A percentile compares a stretch with the other conserved stretches of the same genome.
These are phyloP conservation scores for Talaromyces sp. DNA, from an alignment of 2,329 filamentous ascomycete species.

Conservation along the genomic window DNA sequence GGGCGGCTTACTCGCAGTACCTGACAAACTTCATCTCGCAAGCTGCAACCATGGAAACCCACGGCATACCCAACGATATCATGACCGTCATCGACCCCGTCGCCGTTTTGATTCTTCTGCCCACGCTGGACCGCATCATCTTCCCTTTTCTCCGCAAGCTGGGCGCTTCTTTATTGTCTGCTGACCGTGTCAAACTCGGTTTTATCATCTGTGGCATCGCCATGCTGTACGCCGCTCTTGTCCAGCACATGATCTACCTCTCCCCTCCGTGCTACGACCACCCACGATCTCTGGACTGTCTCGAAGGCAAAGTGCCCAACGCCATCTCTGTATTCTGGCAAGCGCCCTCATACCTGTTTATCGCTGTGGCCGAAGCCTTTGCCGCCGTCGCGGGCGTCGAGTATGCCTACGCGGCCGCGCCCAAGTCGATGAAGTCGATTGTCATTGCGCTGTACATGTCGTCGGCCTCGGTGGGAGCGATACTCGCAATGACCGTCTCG, in stretches of 20 bases:
- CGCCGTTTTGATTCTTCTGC: slow-evolving; percentile 50
- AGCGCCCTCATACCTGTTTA: slow-evolving; percentile 45
- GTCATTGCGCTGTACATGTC: slow-evolving; percentile 1
- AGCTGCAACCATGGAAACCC: slow-evolving; percentile 48
- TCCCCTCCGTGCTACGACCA: slow-evolving; percentile 55
- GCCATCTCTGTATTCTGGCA: slow-evolving; percentile 60
- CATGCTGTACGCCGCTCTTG: slow-evolving; percentile 48
- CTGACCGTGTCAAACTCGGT: slow-evolving; percentile 49
- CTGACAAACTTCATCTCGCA: slow-evolving; percentile 29
- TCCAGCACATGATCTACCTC: slow-evolving; percentile 54
- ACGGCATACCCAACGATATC: slow-evolving; percentile 52
- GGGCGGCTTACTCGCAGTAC: neutral
- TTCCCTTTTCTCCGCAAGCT: slow-evolving; percentile 46
- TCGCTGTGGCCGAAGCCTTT: slow-evolving; percentile 54
- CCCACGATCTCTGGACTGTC: slow-evolving; percentile 42
- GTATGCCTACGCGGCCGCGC: slow-evolving; percentile 72
- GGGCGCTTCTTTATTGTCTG: slow-evolving; percentile 47
- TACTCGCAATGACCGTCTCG: slow-evolving; percentile 1
- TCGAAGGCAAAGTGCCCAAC: neutral
- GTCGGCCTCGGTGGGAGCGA: neutral
- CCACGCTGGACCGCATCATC: slow-evolving; percentile 48
- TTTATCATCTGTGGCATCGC: slow-evolving; percentile 44
- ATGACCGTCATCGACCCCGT: slow-evolving; percentile 52
- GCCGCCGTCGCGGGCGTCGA: slow-evolving; percentile 60
- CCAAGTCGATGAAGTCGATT: slow-evolving; percentile 60